Evolutionary conservation across 2,329 filamentous ascomycete species (phyloP), one percentile per base, ranked within the genome.

Genomic region (Chaetomiaceae sp.): DNA sequence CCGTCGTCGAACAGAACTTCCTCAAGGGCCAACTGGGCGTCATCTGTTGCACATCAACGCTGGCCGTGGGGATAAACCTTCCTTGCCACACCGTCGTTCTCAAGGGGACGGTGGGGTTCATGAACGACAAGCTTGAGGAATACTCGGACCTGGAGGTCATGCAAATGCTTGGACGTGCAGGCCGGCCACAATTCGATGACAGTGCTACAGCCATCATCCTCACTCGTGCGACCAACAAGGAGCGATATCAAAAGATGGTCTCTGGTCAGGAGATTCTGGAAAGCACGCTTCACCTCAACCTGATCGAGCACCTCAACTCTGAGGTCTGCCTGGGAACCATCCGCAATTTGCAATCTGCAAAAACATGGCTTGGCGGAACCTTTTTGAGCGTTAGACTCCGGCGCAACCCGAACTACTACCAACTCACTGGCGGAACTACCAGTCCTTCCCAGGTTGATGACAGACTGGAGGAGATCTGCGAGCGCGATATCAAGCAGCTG

Each of bases 131-230:
- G 7, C 61, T 79, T 33, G 78, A 82, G 49, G 87, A 93, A 63
- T 90, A 89, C 58, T 83, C 87, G 0, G 88, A 93, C 63, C 73
- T 95, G 5, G 89, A 95, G 58, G 78, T 92, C 55, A 92, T 92
- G 85, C 89, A 95, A 61, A 95, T 95, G 89, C 78, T 95, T 43
- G 89, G 89, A 6, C 82, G 89, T 56, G 89, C 89, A 44, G 89
- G 89, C 1, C 76, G 89, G 17, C 89, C 89, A 5, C 89, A 95
- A 62, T 95, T 91, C 55, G 89, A 92, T 59, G 76, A 81, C 44
- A 87, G 73, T 51, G 89, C 87, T 3, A 77, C 83, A 34, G 89
- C 87, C 10, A 82, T 93, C 14, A 91, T 95, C 48, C 81, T 95
- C 71, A 93, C 89, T 0, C 78, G 80, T 20, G 71, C 75, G n/a